phyloP scores from a whole-genome alignment of 78 protist species.

The Emiliania huxleyi region DNA sequence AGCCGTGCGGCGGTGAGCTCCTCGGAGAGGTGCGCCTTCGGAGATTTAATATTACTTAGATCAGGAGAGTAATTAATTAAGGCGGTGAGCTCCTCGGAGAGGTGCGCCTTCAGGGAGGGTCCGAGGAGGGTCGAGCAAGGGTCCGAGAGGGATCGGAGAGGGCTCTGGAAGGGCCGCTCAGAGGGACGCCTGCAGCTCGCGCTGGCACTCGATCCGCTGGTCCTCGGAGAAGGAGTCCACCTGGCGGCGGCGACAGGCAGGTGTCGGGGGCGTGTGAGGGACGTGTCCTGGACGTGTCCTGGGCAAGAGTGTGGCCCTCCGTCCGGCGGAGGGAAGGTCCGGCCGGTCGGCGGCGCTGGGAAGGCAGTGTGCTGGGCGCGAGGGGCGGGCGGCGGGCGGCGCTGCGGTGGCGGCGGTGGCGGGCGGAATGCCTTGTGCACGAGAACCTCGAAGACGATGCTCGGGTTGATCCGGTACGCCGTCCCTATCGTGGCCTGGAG shows the following conservation, averaged over 20 bases:
- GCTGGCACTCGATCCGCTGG: constrained; percentile 65
- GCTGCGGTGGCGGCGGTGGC: constrained; percentile 68
- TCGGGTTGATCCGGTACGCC: constrained; percentile 61
- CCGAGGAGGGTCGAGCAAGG: too few relatives aligned
- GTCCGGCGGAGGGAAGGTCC: too few relatives aligned
- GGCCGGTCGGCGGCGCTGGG: too few relatives aligned
- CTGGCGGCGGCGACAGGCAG: neutral
- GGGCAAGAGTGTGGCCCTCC: too few relatives aligned
- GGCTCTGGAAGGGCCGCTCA: too few relatives aligned
- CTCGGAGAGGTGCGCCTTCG: constrained; percentile 70
- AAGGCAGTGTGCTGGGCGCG: neutral
- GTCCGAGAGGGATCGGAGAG: too few relatives aligned
- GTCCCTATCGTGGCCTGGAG: constrained; percentile 60
- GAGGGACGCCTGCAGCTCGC: constrained; percentile 81
- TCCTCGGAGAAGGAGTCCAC: constrained; percentile 23
- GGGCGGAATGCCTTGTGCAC: constrained; percentile 93
- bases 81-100: constrained; percentile 69
- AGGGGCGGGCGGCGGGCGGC: too few relatives aligned
- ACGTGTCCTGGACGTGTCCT: too few relatives aligned
- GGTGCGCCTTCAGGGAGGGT: too few relatives aligned
- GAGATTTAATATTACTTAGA: too few relatives aligned
- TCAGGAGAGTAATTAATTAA: too few relatives aligned
- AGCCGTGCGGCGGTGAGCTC: constrained; percentile 61
- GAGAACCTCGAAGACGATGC: constrained; percentile 87
- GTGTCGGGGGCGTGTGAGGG: neutral